Conservation (phyloP, 2,329 filamentous ascomycete genomes). For the Pestalotiopsis sp. region DNA sequence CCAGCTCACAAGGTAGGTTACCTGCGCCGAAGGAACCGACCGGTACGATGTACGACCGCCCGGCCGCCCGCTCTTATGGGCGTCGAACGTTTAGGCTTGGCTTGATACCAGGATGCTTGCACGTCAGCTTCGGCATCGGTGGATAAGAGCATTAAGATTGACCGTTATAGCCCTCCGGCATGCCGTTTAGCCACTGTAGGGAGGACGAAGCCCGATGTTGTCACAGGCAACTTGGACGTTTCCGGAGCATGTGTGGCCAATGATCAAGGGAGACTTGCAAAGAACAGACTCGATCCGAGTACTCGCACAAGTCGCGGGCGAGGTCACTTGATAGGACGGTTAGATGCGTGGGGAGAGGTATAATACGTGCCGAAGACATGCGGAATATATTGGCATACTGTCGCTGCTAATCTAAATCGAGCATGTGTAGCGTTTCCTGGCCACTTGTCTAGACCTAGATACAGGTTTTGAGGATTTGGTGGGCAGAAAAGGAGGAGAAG, state of each 20-base stretch:
- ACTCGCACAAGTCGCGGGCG: no score
- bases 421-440: no score
- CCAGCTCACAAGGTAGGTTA: neutral
- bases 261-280: neutral
- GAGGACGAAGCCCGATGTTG: neutral
- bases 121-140: neutral
- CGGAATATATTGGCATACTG: no score
- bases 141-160: neutral
- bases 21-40: conserved; percentile 5
- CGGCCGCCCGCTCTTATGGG: neutral
- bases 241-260: neutral
- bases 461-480: no score
- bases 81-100: neutral
- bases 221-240: neutral
- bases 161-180: neutral
- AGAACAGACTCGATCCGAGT: no score
- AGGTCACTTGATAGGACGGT: no score
- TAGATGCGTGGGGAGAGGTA: no score
- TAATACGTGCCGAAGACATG: no score
- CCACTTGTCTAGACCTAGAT: no score
- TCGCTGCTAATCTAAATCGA: no score
- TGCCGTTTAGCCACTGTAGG: neutral
- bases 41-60: neutral
- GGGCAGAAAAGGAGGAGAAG: no score
- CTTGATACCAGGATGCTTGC: neutral